Conservation (phyloP, 2,329 filamentous ascomycete genomes). For the Septoria petroselini region DNA sequence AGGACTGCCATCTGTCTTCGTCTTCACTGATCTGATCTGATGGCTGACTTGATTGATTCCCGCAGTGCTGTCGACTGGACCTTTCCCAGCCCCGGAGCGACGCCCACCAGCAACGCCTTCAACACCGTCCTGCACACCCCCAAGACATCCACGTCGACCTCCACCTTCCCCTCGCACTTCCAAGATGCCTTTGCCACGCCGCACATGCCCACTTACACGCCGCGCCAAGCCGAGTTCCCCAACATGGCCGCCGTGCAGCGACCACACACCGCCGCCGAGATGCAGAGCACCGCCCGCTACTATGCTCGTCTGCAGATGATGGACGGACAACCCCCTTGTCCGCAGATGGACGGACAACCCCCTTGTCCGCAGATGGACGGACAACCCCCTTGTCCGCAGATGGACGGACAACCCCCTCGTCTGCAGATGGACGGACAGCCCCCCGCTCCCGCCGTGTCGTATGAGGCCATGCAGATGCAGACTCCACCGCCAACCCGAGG, state of each 20-base stretch:
- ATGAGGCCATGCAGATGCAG: constrained; percentile 52
- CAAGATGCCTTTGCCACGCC: constrained; percentile 52
- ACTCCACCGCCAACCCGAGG: constrained; percentile 61
- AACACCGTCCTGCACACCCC: constrained; percentile 46
- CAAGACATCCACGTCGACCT: constrained; percentile 43
- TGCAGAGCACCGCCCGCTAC: constrained; percentile 28
- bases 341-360: constrained; percentile 15
- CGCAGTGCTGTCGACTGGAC: constrained; percentile 47
- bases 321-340: constrained; percentile 7
- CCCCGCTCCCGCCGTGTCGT: constrained; percentile 21
- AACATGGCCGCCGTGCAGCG: constrained; percentile 32
- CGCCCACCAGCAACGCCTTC: constrained; percentile 45
- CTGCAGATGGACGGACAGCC: constrained; percentile 20
- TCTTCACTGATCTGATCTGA: too few species aligned
- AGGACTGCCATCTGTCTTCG: neutral
- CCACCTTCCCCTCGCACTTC: constrained; percentile 45
- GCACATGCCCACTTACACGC: constrained; percentile 44
- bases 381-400: constrained; percentile 10
- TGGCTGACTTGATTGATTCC: too few species aligned
- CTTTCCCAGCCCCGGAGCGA: constrained; percentile 51
- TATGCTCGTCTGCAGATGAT: constrained; percentile 29
- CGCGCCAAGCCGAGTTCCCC: constrained; percentile 30
- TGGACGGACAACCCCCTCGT: constrained; percentile 13
- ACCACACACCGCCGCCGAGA: constrained; percentile 30
- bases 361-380: constrained; percentile 18